phyloP scores from a whole-genome alignment of 768 basidiomycete species.

The Rhodotorula graminis region DNA sequence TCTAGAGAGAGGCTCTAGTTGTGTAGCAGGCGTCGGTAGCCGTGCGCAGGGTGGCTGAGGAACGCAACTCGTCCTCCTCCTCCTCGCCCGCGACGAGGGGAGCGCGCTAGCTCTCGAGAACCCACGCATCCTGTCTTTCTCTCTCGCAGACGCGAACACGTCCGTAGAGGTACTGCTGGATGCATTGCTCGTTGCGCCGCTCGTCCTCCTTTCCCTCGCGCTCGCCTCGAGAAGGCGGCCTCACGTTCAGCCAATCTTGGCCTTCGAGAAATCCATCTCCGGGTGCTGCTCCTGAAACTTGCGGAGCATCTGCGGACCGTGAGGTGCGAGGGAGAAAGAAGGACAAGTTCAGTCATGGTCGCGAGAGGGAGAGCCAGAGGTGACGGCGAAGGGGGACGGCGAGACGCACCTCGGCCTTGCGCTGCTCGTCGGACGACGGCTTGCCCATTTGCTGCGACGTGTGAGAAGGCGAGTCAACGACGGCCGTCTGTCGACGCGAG shows the following conservation, averaged over 20 bases:
- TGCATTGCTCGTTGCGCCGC: background rate
- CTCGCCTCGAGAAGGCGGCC: background rate
- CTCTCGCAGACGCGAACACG: too few relatives aligned
- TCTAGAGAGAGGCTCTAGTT: too few relatives aligned
- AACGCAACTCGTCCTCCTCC: too few relatives aligned
- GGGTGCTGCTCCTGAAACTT: conserved; percentile 88
- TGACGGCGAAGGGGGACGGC: background rate
- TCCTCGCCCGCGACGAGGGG: too few relatives aligned
- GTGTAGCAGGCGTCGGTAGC: too few relatives aligned
- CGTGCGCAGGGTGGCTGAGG: too few relatives aligned
- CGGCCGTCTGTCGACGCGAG: too few relatives aligned
- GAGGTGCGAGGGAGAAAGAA: too few relatives aligned
- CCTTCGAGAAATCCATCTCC: conserved; percentile 69
- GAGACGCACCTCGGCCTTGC: conserved; percentile 39
- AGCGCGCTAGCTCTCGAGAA: too few relatives aligned
- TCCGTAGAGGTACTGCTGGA: too few relatives aligned
- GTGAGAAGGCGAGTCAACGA: too few relatives aligned
- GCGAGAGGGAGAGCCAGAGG: background rate
- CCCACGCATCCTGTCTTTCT: too few relatives aligned
- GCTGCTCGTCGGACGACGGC: conserved; percentile 42
- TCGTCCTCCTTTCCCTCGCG: background rate
- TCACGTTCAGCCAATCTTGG: conserved; percentile 9
- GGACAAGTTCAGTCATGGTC: background rate
- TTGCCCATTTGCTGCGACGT: conserved; percentile 40
- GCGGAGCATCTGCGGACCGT: conserved; percentile 56